These are phyloP conservation scores for Cladosporium sp. DNA, from an alignment of 2,329 filamentous ascomycete genomes.

Conservation along the genomic window DNA sequence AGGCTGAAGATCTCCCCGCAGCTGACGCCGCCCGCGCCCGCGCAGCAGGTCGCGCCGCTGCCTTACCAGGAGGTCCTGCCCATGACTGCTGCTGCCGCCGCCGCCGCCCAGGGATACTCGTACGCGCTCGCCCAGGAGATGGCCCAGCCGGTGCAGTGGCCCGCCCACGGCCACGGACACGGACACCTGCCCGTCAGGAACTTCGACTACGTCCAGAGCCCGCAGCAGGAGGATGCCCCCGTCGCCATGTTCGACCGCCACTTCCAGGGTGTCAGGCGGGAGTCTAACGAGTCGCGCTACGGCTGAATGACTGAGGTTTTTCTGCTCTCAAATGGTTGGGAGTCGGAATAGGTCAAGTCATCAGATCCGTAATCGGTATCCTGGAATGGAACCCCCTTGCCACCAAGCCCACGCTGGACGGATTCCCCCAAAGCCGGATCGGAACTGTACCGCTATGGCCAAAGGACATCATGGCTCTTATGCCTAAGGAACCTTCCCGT, in stretches of 20 bases:
- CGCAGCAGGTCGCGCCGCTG: constrained; percentile 9
- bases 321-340: too few relatives aligned
- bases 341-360: too few relatives aligned
- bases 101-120: not conserved
- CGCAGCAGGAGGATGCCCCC: constrained; percentile 19
- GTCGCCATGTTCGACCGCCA: constrained; percentile 21
- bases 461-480: too few relatives aligned
- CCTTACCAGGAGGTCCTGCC: constrained; percentile 5
- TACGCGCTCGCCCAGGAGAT: not conserved
- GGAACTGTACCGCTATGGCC: too few relatives aligned
- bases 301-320: constrained; percentile 17
- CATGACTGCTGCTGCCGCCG: not conserved
- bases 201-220: constrained; percentile 22
- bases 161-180: too few relatives aligned
- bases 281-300: constrained; percentile 22
- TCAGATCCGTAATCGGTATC: too few relatives aligned
- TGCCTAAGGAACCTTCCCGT: too few relatives aligned
- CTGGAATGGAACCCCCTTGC: too few relatives aligned
- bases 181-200: constrained; percentile 16
- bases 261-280: constrained; percentile 21
- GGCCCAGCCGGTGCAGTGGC: too few relatives aligned
- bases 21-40: constrained; percentile 1
- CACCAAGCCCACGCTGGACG: too few relatives aligned
- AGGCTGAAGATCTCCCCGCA: constrained; percentile 8
- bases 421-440: too few relatives aligned